A percentile compares a stretch with the other conserved stretches of the same genome.
phyloP scores from a whole-genome alignment of 768 basidiomycete genomes.

The Lactarius akahatsu region DNA sequence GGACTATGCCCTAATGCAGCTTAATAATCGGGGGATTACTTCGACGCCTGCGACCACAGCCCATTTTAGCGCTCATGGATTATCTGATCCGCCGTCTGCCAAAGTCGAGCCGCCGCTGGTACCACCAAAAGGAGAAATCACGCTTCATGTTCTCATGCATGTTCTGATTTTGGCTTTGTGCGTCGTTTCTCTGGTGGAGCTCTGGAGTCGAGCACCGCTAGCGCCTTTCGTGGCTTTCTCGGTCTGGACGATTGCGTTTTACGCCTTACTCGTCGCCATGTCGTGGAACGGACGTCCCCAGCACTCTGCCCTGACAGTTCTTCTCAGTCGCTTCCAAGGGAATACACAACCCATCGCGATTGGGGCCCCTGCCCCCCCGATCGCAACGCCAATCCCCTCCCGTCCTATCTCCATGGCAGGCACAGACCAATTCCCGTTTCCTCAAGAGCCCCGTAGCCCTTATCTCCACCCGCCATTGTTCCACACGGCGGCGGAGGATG shows the following conservation, averaged over 20 bases:
- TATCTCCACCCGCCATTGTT: conserved; percentile 69
- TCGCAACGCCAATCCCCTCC: conserved; percentile 40
- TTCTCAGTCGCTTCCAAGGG: conserved; percentile 47
- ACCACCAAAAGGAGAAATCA: conserved; percentile 41
- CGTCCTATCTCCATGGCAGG: conserved; percentile 43
- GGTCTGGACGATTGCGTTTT: conserved; percentile 59
- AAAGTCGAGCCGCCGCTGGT: conserved; percentile 35
- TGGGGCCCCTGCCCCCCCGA: conserved; percentile 27
- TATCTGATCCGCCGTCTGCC: conserved; percentile 33
- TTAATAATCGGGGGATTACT: conserved; percentile 45
- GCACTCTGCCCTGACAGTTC: conserved; percentile 53
- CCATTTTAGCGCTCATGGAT: conserved; percentile 43
- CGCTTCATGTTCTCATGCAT: conserved; percentile 56
- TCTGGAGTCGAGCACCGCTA: conserved; percentile 56
- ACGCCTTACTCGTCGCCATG: conserved; percentile 49
- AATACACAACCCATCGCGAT: conserved; percentile 29
- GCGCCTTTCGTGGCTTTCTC: conserved; percentile 65
- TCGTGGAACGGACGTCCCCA: conserved; percentile 61
- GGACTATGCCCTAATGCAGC: conserved; percentile 63
- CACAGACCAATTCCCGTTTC: conserved; percentile 47
- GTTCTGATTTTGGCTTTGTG: conserved; percentile 56
- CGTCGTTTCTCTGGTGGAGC: conserved; percentile 53
- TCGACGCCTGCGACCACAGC: conserved; percentile 57
- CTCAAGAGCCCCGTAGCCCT: conserved; percentile 49
- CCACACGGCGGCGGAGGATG: conserved; percentile 48